Conservation (phyloP, 495 filamentous ascomycete species). For the Podospora appendiculata region DNA sequence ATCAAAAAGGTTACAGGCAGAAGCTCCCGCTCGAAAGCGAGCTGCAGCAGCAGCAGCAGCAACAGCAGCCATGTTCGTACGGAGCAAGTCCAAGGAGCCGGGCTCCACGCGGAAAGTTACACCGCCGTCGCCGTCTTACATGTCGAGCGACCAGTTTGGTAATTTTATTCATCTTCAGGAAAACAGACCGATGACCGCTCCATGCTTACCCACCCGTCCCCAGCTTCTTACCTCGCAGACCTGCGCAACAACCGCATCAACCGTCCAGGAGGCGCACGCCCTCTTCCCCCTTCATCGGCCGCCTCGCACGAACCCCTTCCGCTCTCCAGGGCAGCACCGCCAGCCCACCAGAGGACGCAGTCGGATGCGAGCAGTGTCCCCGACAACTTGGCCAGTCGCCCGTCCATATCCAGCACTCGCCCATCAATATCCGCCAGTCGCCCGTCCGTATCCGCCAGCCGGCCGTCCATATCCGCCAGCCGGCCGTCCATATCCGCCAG, state of each 20-base stretch:
- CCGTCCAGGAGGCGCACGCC: slow-evolving; percentile 72
- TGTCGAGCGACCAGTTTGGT: slow-evolving; percentile 86
- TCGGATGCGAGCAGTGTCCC: slow-evolving; percentile 17
- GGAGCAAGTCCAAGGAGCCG: slow-evolving; percentile 24
- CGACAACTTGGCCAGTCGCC: neutral
- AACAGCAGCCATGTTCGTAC: slow-evolving; percentile 21
- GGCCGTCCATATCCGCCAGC: no score
- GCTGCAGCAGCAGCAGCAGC: no score
- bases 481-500: slow-evolving; percentile 10
- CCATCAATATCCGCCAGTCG: slow-evolving; percentile 19
- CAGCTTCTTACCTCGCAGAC: slow-evolving; percentile 71
- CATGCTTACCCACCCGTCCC: slow-evolving; percentile 19
- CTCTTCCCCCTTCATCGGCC: slow-evolving; percentile 47
- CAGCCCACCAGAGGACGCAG: slow-evolving; percentile 22
- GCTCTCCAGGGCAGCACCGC: slow-evolving; percentile 32
- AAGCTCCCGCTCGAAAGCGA: no score
- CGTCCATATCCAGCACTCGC: slow-evolving; percentile 16
- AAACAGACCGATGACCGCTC: slow-evolving; percentile 7
- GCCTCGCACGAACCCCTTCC: slow-evolving; percentile 27
- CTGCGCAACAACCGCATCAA: slow-evolving; percentile 71
- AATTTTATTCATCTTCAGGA: slow-evolving; percentile 27
- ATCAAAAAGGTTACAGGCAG: no score
- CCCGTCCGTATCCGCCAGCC: no score
- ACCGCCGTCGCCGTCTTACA: slow-evolving; percentile 69
- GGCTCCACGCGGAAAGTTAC: slow-evolving; percentile 50